Evolutionary conservation across 495 filamentous ascomycete species (phyloP).

Genomic region (Hyaloscypha hepaticicola): DNA sequence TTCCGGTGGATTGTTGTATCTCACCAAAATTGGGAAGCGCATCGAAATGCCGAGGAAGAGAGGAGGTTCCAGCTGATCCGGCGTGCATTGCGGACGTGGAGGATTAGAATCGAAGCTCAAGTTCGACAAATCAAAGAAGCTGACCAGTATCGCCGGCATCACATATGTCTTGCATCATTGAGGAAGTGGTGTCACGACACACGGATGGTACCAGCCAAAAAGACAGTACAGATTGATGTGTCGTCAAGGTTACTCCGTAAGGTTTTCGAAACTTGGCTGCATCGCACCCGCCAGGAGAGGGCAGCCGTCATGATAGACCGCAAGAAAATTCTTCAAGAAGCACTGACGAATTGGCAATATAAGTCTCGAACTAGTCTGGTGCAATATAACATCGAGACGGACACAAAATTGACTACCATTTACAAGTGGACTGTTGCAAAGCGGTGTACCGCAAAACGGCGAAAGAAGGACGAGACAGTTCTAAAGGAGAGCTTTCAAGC

Average conservation of each 20-base stretch:
- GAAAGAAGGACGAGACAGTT: not conserved
- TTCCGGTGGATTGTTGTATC: conserved; percentile 27
- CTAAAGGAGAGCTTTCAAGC: conserved; percentile 6
- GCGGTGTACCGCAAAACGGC: conserved; percentile 1
- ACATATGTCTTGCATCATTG: not conserved
- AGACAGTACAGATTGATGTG: conserved; percentile 46
- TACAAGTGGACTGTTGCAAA: conserved; percentile 21
- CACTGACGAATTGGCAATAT: conserved; percentile 68
- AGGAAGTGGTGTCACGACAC: conserved; percentile 41
- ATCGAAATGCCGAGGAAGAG: conserved; percentile 19
- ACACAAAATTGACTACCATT: conserved; percentile 14
- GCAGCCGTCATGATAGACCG: conserved; percentile 56
- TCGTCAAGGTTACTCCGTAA: conserved; percentile 48
- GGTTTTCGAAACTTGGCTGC: conserved; percentile 52
- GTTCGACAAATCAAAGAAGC: conserved; percentile 25
- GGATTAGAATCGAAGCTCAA: conserved; percentile 18
- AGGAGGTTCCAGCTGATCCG: conserved; percentile 22
- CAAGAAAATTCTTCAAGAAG: conserved; percentile 52
- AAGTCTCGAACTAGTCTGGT: conserved; percentile 37
- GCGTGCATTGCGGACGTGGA: conserved; percentile 35
- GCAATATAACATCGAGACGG: not conserved
- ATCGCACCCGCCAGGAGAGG: conserved; percentile 46
- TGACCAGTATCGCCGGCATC: not conserved
- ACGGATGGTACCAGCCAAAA: conserved; percentile 48
- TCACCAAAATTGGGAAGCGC: conserved; percentile 18